A percentile compares a stretch with the other conserved stretches of the same genome.
Evolutionary conservation across 1,139 yeast genomes (phyloP).

Genomic region (Taiozyma sp.): DNA sequence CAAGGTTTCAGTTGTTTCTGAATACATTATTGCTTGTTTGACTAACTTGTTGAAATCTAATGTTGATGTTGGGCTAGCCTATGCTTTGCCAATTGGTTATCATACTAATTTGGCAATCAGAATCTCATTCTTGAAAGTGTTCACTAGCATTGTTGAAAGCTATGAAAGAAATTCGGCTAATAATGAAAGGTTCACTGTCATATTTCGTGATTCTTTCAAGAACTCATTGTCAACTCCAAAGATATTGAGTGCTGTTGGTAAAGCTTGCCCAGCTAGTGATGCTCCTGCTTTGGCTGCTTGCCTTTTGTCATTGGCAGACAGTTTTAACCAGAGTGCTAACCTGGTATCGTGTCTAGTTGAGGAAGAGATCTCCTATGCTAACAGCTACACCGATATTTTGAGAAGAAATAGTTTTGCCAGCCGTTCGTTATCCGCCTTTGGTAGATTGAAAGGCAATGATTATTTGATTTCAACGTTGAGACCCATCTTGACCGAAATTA

Average conservation of each 20-base stretch:
- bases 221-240: constrained; percentile 25
- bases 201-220: constrained; percentile 10
- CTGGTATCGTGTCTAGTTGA: constrained; percentile 53
- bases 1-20: constrained; percentile 53
- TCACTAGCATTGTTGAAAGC: constrained; percentile 58
- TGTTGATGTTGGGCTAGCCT: constrained; percentile 72
- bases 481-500: constrained; percentile 52
- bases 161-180: constrained; percentile 25
- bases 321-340: constrained; percentile 47
- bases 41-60: constrained; percentile 70
- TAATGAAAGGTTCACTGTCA: constrained; percentile 2
- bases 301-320: constrained; percentile 56
- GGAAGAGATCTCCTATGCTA: constrained; percentile 58
- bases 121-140: constrained; percentile 71
- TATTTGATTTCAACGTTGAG: constrained; percentile 51
- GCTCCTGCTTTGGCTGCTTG: constrained; percentile 74
- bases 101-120: constrained; percentile 64
- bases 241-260: constrained; percentile 33
- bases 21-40: constrained; percentile 62
- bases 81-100: constrained; percentile 75
- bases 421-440: constrained; percentile 65
- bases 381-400: constrained; percentile 66
- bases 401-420: constrained; percentile 84
- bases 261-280: constrained; percentile 56
- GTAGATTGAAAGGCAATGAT: constrained; percentile 58